Evolutionary conservation across 257 asterid species (phyloP), one percentile per base, ranked within the genome.

Genomic region (Sherardia arvensis): DNA sequence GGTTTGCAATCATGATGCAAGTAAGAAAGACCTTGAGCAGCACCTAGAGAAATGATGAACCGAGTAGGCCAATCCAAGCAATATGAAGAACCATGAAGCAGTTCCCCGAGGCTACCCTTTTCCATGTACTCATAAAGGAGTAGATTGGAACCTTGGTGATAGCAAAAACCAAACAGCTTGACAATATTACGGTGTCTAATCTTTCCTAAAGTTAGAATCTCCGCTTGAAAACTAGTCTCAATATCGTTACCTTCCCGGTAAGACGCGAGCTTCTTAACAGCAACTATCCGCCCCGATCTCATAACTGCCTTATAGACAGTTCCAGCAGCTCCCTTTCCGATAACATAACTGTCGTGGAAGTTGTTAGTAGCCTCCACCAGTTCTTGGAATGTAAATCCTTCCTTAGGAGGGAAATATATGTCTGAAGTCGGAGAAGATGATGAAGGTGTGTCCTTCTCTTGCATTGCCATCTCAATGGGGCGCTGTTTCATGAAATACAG

Each of bases 111-210:
- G 77, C 98, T 91, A 45, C 98, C 98, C 64, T 84, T 77, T 40
- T 80, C 84, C 98, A 91, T 88, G 80, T 84, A 88, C 82, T 91
- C 95, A 18, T 91, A 91, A 0, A 91, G 86, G 66, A 91, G 96
- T 54, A 91, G 82, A 77, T 88, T 91, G 20, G 88, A 86, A 21
- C 95, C 96, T 69, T 84, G 92, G 76, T 88, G 83, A 73, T 84
- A 76, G 83, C 95, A 88, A 72, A 91, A 91, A 0, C 98, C 98
- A n/a, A 69, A 84, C 21, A 91, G 84, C 79, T 88, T 88, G 70
- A 91, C 96, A 17, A 91, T 91, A 61, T 91, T 91, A 1, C 98
- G 88, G 74, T 91, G 98, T 86, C 98, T 83, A n/a, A 88, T 91
- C 71, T 76, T 88, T 30, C 98, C 98, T 1, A 91, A 74, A 3